phyloP scores from a whole-genome alignment of 352 stramenopile genomes.

The Elongisporangium senticosum region DNA sequence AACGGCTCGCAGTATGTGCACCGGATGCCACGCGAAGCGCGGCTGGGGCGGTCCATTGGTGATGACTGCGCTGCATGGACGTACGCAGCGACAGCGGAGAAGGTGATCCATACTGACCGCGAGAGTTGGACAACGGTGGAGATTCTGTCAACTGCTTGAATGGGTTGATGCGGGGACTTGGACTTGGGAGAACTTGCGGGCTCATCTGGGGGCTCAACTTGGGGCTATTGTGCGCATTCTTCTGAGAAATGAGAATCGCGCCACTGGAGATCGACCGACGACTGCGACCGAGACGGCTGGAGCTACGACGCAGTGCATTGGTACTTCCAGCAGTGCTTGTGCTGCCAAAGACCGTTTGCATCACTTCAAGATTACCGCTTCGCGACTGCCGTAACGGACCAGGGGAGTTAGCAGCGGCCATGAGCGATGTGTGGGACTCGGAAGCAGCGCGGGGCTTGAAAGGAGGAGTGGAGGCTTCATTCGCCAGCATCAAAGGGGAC shows the following conservation, averaged over 20 bases:
- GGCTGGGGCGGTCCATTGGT: too few species aligned
- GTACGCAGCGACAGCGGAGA: too few species aligned
- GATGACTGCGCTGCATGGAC: constrained; percentile 3
- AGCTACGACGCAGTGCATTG: constrained; percentile 40
- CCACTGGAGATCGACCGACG: constrained; percentile 52
- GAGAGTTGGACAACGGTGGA: constrained; percentile 7
- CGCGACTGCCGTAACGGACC: constrained; percentile 30
- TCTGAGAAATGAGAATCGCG: constrained; percentile 20
- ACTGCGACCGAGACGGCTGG: constrained; percentile 44
- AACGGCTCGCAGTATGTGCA: background rate
- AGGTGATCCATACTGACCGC: too few species aligned
- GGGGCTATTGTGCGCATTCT: constrained; percentile 27
- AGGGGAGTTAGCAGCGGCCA: background rate
- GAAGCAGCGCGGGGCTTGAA: constrained; percentile 17
- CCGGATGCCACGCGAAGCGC: constrained; percentile 1
- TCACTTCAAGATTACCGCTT: constrained; percentile 60
- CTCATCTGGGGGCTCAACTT: constrained; percentile 70
- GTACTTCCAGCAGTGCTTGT: constrained; percentile 29
- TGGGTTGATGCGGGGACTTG: constrained; percentile 61
- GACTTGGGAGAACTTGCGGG: constrained; percentile 48
- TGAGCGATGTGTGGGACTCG: constrained; percentile 8
- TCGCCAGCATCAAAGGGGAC: background rate
- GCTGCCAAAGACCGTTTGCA: constrained; percentile 61
- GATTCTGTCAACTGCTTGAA: constrained; percentile 58
- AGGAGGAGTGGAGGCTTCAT: too few species aligned